Base-by-base conservation (phyloP, 192 early-diverging fungal genomes). In the Thoreauomyces humboldtii region DNA sequence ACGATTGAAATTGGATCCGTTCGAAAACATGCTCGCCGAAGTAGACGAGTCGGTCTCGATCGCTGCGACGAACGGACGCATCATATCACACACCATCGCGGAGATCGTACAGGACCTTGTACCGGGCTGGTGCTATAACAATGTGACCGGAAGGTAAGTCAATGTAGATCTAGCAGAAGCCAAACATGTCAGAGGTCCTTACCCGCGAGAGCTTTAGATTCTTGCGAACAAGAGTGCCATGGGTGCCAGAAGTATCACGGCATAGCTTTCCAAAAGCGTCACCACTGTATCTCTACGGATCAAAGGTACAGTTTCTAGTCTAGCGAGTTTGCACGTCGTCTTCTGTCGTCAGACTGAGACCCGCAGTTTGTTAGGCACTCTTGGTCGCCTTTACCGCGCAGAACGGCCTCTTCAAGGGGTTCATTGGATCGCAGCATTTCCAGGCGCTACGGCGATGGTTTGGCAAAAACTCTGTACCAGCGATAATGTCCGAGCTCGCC, bases 21-120 rank as follows among this genome's bases (percentile, higher is more conserved):
- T 83, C 63, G 81, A 79, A 24, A 71, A 72, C 45, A 67, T 83
- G 34, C 70, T 83, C 15, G 52, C 53, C 12, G 75, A 80, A 48
- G 65, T 71, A 1, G 73, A 83, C 52, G 80, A 80, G 34, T 53
- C 57, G 19, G 41, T 79, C n/a, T 54, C 60, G 12, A n/a, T 71
- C 22, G 28, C 29, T 4, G 62, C 58, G 19, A 31, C 24, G 6
- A 75, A 69, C 35, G 78, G 78, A 5, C 61, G 78, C 27, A 80
- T 80, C 32, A n/a, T 75, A 6, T 42, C 72, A 17, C 78, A 87
- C 19, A 78, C 80, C 1, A 59, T 89, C 28, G 83, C 84, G n/a
- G 75, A 83, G 53, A 38, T 91, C n/a, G 73, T 92, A 6, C 73
- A 71, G n/a, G 68, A 81, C 28, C 59, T 92, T 53, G 83, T 91